A percentile compares a stretch with the other conserved stretches of the same genome.
Evolutionary conservation across 2,329 filamentous ascomycete species (phyloP).

Genomic region (Aspergillus versicolor): DNA sequence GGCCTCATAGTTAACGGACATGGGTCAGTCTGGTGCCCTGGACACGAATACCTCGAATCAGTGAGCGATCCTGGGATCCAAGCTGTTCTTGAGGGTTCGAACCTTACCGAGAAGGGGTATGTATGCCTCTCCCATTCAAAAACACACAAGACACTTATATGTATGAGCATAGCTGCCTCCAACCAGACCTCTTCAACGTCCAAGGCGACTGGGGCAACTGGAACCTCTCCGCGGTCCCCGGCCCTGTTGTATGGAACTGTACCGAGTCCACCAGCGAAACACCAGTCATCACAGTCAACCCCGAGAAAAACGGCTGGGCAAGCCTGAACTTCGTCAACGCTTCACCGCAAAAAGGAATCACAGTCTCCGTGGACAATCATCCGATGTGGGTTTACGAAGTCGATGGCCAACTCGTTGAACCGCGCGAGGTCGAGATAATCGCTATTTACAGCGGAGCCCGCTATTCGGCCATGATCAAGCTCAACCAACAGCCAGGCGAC

Average conservation of each 20-base stretch:
- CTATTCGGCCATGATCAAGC: conserved; percentile 43
- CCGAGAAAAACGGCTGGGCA: conserved; percentile 45
- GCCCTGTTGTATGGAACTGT: conserved; percentile 41
- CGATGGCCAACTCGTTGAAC: conserved; percentile 45
- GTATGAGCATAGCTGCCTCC: conserved; percentile 15
- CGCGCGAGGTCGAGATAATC: conserved; percentile 36
- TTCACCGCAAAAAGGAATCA: conserved; percentile 51
- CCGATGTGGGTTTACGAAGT: conserved; percentile 46
- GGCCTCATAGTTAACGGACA: conserved; percentile 62
- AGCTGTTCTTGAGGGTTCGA: conserved; percentile 20
- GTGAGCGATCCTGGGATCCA: conserved; percentile 23
- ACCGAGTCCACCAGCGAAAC: conserved; percentile 44
- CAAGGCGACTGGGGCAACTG: conserved; percentile 26
- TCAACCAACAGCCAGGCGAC: conserved; percentile 36
- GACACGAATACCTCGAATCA: conserved; percentile 43
- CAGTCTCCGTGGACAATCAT: conserved; percentile 47
- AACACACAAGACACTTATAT: background rate
- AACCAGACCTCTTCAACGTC: conserved; percentile 22
- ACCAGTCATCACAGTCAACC: conserved; percentile 46
- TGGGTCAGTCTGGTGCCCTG: conserved; percentile 55
- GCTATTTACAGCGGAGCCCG: conserved; percentile 39
- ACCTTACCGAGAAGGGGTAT: conserved; percentile 35
- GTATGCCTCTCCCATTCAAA: conserved; percentile 11
- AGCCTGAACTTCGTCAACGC: conserved; percentile 58
- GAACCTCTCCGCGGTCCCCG: conserved; percentile 28